Conservation (phyloP, 1,284 basidiomycete genomes). For the Ceratobasidium papillatum region DNA sequence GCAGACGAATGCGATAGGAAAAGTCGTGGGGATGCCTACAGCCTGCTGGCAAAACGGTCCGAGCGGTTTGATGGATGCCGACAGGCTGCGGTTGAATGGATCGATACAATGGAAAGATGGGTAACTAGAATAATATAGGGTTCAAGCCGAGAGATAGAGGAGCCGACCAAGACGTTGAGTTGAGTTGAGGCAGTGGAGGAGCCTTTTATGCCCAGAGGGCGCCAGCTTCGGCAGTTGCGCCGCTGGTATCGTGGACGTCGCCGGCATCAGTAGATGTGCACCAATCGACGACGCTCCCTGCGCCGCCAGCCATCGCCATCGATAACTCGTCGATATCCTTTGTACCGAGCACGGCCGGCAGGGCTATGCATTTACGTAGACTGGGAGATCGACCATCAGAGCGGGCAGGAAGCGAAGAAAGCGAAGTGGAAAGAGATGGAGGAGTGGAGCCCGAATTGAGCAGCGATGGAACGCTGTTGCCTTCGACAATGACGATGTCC, state of each 20-base stretch:
- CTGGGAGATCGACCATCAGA: constrained; percentile 15
- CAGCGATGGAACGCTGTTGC: constrained; percentile 8
- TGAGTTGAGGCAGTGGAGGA: constrained; percentile 7
- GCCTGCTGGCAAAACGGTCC: constrained; percentile 11
- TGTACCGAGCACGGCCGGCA: background rate
- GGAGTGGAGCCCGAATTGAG: constrained; percentile 23
- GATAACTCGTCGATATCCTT: constrained; percentile 22
- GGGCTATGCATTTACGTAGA: background rate
- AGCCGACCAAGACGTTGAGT: background rate
- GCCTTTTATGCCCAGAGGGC: constrained; percentile 31
- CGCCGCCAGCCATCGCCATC: constrained; percentile 24
- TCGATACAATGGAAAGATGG: constrained; percentile 23
- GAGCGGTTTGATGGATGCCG: background rate
- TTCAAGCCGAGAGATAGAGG: background rate
- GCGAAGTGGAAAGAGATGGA: constrained; percentile 34
- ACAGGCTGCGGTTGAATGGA: background rate
- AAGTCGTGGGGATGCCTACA: background rate
- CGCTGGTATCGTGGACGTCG: background rate
- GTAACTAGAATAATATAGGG: constrained; percentile 27
- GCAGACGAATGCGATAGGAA: constrained; percentile 12
- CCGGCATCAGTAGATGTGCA: background rate
- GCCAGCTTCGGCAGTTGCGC: constrained; percentile 24
- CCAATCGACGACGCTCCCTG: constrained; percentile 37
- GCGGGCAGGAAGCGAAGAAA: constrained; percentile 25
- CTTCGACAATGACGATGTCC: constrained; percentile 33